These are phyloP conservation scores for Poa annua DNA, from an alignment of 176 grass and related monocot genomes.

Conservation along the genomic window DNA sequence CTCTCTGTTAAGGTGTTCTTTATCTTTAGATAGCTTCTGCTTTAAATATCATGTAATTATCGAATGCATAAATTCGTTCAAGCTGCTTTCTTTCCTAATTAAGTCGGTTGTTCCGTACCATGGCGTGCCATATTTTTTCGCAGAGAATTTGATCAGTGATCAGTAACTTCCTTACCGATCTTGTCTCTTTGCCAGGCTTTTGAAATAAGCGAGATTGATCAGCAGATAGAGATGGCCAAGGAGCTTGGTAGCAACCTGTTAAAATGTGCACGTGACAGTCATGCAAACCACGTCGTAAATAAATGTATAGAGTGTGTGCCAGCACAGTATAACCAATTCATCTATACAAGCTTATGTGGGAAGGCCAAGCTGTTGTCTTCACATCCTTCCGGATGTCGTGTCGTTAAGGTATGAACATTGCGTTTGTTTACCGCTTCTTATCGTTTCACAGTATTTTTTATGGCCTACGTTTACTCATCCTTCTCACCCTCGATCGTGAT, in stretches of 20 bases:
- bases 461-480: neutral
- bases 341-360: conserved; percentile 40
- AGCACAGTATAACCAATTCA: conserved; percentile 39
- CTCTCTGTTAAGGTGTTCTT: neutral
- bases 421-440: neutral
- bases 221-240: conserved; percentile 48
- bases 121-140: neutral
- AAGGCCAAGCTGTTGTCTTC: conserved; percentile 36
- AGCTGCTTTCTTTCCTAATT: neutral
- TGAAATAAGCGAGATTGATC: conserved; percentile 52
- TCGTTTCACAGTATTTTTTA: neutral
- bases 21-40: neutral
- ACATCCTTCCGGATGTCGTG: conserved; percentile 47
- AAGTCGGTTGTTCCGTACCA: neutral
- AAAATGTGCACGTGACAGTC: conserved; percentile 46
- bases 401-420: conserved; percentile 51
- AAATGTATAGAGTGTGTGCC: conserved; percentile 69
- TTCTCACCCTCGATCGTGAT: neutral
- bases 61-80: neutral
- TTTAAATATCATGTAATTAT: neutral
- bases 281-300: conserved; percentile 55
- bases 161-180: neutral
- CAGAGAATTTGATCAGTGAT: neutral
- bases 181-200: conserved; percentile 35
- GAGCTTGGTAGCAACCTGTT: conserved; percentile 55